Base-by-base conservation (phyloP, 768 basidiomycete genomes). In the Leccinum boreale region DNA sequence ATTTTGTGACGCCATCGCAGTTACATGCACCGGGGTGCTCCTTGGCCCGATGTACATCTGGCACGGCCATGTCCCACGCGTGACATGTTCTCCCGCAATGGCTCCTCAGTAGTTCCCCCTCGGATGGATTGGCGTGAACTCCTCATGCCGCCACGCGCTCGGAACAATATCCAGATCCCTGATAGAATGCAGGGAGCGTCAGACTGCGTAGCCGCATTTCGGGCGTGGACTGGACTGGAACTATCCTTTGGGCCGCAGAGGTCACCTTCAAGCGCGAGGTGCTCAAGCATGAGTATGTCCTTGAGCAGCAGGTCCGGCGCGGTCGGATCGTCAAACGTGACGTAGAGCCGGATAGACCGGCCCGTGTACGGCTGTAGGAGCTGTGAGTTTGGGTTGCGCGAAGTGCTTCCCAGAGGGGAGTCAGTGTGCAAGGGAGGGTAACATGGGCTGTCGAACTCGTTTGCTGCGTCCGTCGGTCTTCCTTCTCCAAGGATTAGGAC, bases 121-220 rank as follows among this genome's bases (percentile, higher is more conserved):
- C 9, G 29, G 29, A 29, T 29, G 29, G 29, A 29, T 29, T 29
- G 29, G 10, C 29, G 29, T 29, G 29, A 29, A 29, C 9, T 29
- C 29, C 3, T 29, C 29, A 29, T 29, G 50, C 28, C 47, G 58
- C 58, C 65, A 69, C 8, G 23, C 14, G n/a, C 52, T 56, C n/a
- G 63, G 63, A 15, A 61, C 4, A 17, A 65, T 55, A n/a, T 65
- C 63, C 19, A 66, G 36, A 53, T 64, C 47, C 31, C 19, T 11
- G 14, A 62, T 48, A 67, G 48, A 64, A 55, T 10, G 49, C 42
- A n/a, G 70, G 68, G 7, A 69, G 23, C 14, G 56, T 53, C 52
- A 67, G 58, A 19, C 67, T 64, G 10, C 49, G 49, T 14, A 69
- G 28, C 17, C 33, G 55, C 10, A 48, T 24, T 12, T 50, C 26